Conservation (phyloP, 352 stramenopile genomes). For the Pythium rishiriense region DNA sequence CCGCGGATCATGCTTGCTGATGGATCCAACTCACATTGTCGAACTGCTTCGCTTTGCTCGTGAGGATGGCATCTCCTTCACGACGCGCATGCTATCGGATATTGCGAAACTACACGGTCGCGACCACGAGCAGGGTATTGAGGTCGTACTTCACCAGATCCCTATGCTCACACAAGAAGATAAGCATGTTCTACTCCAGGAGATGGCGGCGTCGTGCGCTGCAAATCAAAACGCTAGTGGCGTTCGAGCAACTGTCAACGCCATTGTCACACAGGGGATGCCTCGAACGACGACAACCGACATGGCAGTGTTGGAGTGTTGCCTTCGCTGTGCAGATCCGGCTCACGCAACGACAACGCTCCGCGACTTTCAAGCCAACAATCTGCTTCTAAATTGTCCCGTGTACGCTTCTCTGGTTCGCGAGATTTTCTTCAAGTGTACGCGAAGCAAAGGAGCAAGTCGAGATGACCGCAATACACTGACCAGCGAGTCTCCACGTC, state of each 20-base stretch:
- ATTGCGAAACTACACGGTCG: slow-evolving; percentile 60
- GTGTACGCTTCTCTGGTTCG: slow-evolving; percentile 67
- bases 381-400: slow-evolving; percentile 44
- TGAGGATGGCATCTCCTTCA: slow-evolving; percentile 52
- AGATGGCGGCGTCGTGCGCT: slow-evolving; percentile 62
- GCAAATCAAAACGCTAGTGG: slow-evolving; percentile 49
- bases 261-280: slow-evolving; percentile 42
- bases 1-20: slow-evolving; percentile 55
- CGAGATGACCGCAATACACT: slow-evolving; percentile 35
- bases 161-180: slow-evolving; percentile 29
- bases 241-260: slow-evolving; percentile 39
- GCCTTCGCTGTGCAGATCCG: slow-evolving; percentile 39
- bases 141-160: slow-evolving; percentile 47
- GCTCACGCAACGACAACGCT: slow-evolving; percentile 38
- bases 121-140: slow-evolving; percentile 43
- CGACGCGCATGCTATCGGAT: slow-evolving; percentile 51
- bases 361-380: slow-evolving; percentile 41
- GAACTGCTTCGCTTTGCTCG: slow-evolving; percentile 47
- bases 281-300: slow-evolving; percentile 48
- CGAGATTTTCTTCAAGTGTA: slow-evolving; percentile 80
- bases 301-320: slow-evolving; percentile 59
- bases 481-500: slow-evolving; percentile 32
- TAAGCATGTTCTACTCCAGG: slow-evolving; percentile 44
- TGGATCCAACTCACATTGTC: slow-evolving; percentile 52
- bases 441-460: slow-evolving; percentile 25